Evolutionary conservation across 306 rosid genomes (phyloP).

Genomic region (Lotus japonicus): DNA sequence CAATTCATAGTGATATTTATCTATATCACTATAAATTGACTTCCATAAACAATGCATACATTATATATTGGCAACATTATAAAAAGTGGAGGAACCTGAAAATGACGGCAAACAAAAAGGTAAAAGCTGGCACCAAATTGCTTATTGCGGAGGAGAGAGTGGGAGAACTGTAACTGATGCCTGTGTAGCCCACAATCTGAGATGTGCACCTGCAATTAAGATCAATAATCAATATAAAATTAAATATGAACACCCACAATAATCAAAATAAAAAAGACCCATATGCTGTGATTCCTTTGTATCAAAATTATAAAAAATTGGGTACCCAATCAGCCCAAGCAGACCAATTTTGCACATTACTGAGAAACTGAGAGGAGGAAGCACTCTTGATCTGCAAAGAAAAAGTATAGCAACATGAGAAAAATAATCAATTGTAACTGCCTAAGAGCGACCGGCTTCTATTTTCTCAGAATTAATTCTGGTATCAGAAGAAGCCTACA

Average conservation of each 20-base stretch:
- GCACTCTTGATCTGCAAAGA: constrained; percentile 54
- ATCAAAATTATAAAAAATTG: too few species aligned
- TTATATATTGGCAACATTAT: background rate
- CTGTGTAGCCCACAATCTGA: constrained; percentile 85
- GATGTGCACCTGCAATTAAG: constrained; percentile 58
- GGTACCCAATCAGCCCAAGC: constrained; percentile 80
- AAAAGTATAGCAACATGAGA: background rate
- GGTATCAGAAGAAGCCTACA: too few species aligned
- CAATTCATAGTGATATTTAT: too few species aligned
- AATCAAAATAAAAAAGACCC: too few species aligned
- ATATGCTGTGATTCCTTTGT: too few species aligned
- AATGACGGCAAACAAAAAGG: constrained; percentile 82
- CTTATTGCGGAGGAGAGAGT: constrained; percentile 89
- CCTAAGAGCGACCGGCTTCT: too few species aligned
- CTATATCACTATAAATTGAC: background rate
- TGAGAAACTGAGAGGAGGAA: constrained; percentile 70
- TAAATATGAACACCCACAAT: too few species aligned
- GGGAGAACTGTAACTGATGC: constrained; percentile 81
- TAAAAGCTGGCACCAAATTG: constrained; percentile 95
- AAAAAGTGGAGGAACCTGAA: constrained; percentile 53
- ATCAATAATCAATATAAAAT: background rate
- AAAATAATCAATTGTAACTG: background rate
- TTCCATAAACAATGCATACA: background rate
- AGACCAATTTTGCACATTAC: constrained; percentile 52
- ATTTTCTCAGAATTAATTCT: too few species aligned